Evolutionary conservation across 192 early-diverging fungal species (phyloP).

Genomic region (Podochytrium sp.): DNA sequence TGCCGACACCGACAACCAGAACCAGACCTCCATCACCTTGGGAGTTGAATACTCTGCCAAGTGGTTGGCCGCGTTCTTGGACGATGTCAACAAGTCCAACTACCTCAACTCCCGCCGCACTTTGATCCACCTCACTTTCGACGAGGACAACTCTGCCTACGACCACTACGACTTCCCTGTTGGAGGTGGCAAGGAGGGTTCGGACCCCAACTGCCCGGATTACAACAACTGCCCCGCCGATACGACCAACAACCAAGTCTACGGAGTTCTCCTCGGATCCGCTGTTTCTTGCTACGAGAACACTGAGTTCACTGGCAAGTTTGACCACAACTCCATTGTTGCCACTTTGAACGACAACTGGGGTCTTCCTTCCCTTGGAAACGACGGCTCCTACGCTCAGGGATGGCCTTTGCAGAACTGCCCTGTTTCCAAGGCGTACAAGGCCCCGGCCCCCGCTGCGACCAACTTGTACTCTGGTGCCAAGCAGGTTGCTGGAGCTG

Average conservation of each 20-base stretch:
- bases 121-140: slow-evolving; percentile 6
- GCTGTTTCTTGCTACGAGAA: slow-evolving; percentile 12
- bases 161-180: background rate
- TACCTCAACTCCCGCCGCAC: slow-evolving; percentile 22
- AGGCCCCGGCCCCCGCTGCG: background rate
- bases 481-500: background rate
- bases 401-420: slow-evolving; percentile 13
- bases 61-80: background rate
- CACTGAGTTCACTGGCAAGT: background rate
- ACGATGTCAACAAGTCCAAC: background rate
- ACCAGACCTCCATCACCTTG: background rate
- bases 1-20: background rate
- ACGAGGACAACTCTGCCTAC: slow-evolving; percentile 16
- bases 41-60: background rate
- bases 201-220: slow-evolving; percentile 9
- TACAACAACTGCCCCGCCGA: slow-evolving; percentile 1
- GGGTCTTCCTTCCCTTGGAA: background rate
- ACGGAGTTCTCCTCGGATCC: slow-evolving; percentile 10
- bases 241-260: slow-evolving; percentile 17
- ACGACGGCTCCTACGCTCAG: background rate
- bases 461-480: background rate
- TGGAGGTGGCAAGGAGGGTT: background rate
- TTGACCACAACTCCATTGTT: slow-evolving; percentile 22
- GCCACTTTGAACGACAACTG: slow-evolving; percentile 16
- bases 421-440: background rate